phyloP scores from a whole-genome alignment of 1,139 yeast genomes.

The Hyphopichia khmerensis region DNA sequence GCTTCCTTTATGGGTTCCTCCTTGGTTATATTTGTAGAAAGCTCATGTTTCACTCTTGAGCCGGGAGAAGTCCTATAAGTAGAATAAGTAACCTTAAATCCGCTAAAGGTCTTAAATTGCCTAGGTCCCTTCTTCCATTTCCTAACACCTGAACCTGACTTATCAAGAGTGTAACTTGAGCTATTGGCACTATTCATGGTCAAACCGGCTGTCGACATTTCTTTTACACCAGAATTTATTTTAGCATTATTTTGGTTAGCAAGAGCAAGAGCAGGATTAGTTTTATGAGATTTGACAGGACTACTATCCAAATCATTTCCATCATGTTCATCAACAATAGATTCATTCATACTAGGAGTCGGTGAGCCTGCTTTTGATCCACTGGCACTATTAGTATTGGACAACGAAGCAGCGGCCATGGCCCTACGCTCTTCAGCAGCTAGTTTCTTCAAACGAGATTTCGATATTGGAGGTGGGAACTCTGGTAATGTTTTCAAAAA shows the following conservation, averaged over 20 bases:
- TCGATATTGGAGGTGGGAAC: conserved; percentile 30
- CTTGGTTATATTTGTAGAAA: not conserved
- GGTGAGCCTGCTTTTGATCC: conserved; percentile 22
- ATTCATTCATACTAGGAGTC: conserved; percentile 13
- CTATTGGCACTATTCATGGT: conserved; percentile 36
- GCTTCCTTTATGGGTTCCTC: not conserved
- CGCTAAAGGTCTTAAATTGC: conserved; percentile 58
- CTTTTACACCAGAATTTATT: conserved; percentile 43
- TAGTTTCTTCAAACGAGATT: conserved; percentile 29
- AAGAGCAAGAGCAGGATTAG: not conserved
- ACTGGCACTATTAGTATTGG: conserved; percentile 5
- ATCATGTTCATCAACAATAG: not conserved
- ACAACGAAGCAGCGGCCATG: not conserved
- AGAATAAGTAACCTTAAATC: conserved; percentile 48
- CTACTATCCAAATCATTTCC: not conserved
- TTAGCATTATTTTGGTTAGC: conserved; percentile 19
- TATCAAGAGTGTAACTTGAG: conserved; percentile 34
- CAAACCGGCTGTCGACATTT: conserved; percentile 42
- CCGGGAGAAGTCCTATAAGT: conserved; percentile 27
- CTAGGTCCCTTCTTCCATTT: conserved; percentile 51
- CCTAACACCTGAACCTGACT: conserved; percentile 48
- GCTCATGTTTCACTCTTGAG: not conserved
- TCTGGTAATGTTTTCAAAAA: conserved; percentile 35
- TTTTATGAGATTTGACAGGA: not conserved
- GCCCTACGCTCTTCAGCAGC: conserved; percentile 28